Base-by-base conservation (phyloP, 1,284 basidiomycete genomes). In the Mycena citricolor region DNA sequence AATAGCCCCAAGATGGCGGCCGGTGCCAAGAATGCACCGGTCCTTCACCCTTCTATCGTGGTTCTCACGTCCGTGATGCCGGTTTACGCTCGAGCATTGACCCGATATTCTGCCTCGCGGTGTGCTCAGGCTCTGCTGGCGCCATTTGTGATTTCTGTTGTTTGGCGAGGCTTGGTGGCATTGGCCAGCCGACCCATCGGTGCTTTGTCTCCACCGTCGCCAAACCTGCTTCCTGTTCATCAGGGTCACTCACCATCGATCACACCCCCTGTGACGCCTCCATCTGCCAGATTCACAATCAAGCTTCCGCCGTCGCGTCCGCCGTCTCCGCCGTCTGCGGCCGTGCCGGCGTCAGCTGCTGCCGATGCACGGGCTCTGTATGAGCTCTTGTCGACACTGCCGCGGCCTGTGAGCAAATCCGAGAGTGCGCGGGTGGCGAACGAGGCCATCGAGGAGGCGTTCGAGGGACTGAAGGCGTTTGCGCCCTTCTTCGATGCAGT, bases 401-500 rank as follows among this genome's bases (percentile, higher is more conserved):
- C 86, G 17, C 75, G 78, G 14, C 86, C 86, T n/a, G 62, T 57
- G 5, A 64, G 63, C 16, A 68, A 71, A 34, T 72, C 69, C 30
- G 66, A 67, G 50, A 59, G 64, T 10, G 71, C 71, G 5, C 67
- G 65, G 22, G 62, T 86, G 14, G 86, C 87, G 10, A 69, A 72
- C 19, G 87, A 90, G 58, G 87, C 83, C 2, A 85, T 89, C 4
- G 79, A 84, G 36, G 87, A 89, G 57, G 87, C 83, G 0, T 81
- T 83, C 55, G 75, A 75, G 42, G 80, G 79, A 7, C 65, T 90
- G 21, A 66, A 70, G 51, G 72, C 77, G 14, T 63, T 89, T 16
- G 67, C 67, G 10, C 67, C 71, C 11, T 67, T 87, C 20, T 65
- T 86, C n/a, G 78, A 83, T 49, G 67, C 69, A 10, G 66, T 71